Evolutionary conservation across 2,329 filamentous ascomycete genomes (phyloP).

Genomic region (Ceratocystiopsis minuta): DNA sequence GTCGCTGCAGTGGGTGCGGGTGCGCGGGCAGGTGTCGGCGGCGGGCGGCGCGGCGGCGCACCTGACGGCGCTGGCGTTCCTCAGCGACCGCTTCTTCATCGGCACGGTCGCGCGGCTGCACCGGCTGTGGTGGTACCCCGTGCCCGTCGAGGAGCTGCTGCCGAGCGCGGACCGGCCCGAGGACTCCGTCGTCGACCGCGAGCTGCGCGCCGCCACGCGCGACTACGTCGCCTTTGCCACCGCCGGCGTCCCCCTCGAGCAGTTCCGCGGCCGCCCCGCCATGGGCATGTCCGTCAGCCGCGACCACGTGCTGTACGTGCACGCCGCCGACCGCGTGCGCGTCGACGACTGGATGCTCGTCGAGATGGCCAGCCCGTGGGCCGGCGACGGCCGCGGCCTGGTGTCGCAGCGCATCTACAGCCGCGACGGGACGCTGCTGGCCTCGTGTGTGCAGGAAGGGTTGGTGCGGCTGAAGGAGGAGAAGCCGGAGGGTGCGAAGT

Average conservation of each 20-base stretch:
- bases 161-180: constrained; percentile 3
- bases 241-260: constrained; percentile 22
- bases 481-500: too few relatives aligned
- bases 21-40: constrained; percentile 52
- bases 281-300: constrained; percentile 76
- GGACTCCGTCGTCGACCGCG: constrained; percentile 24
- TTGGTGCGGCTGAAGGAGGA: too few relatives aligned
- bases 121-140: constrained; percentile 53
- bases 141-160: constrained; percentile 28
- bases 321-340: constrained; percentile 37
- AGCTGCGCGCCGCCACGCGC: constrained; percentile 22
- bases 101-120: constrained; percentile 73
- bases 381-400: constrained; percentile 57
- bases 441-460: constrained; percentile 40
- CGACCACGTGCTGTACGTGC: constrained; percentile 57
- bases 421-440: constrained; percentile 52
- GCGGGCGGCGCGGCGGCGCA: constrained; percentile 64
- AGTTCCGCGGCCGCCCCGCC: constrained; percentile 30
- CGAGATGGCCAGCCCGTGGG: constrained; percentile 68
- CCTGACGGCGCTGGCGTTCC: constrained; percentile 75
- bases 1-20: constrained; percentile 57
- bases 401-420: constrained; percentile 60
- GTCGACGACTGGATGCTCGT: constrained; percentile 63
- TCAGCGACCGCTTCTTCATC: constrained; percentile 86
- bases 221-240: constrained; percentile 23